Conservation (phyloP, 2,329 filamentous ascomycete genomes). For the Penicillium hesseltinei region DNA sequence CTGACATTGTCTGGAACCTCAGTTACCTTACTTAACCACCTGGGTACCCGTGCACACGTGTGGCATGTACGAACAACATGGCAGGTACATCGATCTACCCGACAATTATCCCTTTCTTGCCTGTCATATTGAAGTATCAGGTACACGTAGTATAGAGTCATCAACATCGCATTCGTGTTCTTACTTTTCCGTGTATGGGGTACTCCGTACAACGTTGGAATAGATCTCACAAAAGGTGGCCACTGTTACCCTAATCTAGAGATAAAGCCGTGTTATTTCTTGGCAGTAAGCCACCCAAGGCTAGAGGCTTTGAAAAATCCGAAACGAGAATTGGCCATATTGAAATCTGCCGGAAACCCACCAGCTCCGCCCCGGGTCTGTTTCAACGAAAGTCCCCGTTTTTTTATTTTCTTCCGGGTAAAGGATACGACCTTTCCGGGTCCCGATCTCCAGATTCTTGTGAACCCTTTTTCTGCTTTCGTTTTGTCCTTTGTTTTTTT, state of each 20-base stretch:
- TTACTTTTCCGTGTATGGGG: too few relatives aligned
- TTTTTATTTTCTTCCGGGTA: background rate
- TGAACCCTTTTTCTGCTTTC: background rate
- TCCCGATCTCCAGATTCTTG: background rate
- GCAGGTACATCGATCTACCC: background rate
- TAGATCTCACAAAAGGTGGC: background rate
- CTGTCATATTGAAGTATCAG: background rate
- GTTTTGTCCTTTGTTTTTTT: background rate
- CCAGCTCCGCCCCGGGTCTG: conserved; percentile 2
- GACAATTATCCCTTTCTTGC: background rate
- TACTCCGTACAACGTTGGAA: too few relatives aligned
- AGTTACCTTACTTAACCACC: background rate
- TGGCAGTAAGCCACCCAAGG: background rate
- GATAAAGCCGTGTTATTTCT: background rate
- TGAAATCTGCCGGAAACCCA: background rate
- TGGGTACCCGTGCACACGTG: background rate
- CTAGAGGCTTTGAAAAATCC: background rate
- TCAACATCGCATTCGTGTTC: background rate
- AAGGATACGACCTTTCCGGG: background rate
- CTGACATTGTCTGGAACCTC: background rate
- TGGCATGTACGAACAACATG: background rate
- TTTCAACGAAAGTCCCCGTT: background rate
- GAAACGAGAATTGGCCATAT: background rate
- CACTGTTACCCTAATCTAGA: background rate
- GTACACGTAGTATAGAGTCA: background rate